Evolutionary conservation across 176 grass and related monocot species (phyloP), one percentile per base, ranked within the genome.

Genomic region (Triticum timopheevii): DNA sequence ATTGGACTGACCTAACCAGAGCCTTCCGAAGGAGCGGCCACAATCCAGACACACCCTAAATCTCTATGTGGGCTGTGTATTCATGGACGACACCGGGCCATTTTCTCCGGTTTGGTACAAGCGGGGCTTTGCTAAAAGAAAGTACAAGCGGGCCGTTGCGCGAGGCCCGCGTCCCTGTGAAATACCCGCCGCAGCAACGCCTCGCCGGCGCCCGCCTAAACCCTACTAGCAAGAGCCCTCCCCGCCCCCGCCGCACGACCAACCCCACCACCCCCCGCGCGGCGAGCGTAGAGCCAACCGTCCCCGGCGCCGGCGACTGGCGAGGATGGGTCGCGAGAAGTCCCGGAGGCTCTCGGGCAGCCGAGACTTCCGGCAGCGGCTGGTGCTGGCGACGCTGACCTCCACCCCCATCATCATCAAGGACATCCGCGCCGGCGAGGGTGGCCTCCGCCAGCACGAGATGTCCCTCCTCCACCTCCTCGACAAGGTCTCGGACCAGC

Each of bases 401-500:
- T 83, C 79, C 40, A 92, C 90, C 13, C 70, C 90, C 47, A 64
- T 98, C 77, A 88, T 91, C 58, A 82, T 98, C 73, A 92, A 91
- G 19, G 93, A 96, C 66, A 94, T 96, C 72, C 96, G 88, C 65
- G 86, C 93, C 31, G 88, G 81, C 56, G 92, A 91, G 59, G 80
- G 93, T 10, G 96, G 96, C 13, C 96, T 96, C 38, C 84, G 90
- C 40, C 65, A 90, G 28, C 75, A 94, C 75, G 93, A 98, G 86
- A 78, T 94, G 39, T 98, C 96, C 33, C 84, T 98, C 38, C 86
- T 98, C 58, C 96, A 87, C 82, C 93, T 96, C 82, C 52, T 98
- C 61, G 90, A 98, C 83, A 88, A 90, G 88, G 74, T 98, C 63
- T 96, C 96, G 23, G 93, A 98, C 82, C 86, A 88, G 75, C 90